phyloP scores from a whole-genome alignment of 257 asterid species.

The Solanum sitiens region DNA sequence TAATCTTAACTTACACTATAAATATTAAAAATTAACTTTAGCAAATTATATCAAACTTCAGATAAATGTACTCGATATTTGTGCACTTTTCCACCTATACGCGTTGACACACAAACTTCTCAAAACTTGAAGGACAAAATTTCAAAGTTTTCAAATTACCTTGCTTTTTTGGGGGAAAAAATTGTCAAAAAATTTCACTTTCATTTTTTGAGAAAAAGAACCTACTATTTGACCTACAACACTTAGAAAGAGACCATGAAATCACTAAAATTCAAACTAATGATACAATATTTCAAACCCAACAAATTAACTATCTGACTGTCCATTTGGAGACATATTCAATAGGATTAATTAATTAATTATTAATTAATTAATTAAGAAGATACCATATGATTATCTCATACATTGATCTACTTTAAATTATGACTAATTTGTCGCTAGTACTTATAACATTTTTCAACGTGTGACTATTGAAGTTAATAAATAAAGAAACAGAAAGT shows the following conservation, averaged over 20 bases:
- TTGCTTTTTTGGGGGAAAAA: background rate
- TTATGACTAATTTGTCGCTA: background rate
- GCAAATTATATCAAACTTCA: background rate
- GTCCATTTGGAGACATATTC: background rate
- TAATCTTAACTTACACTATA: background rate
- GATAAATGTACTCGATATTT: too few relatives aligned
- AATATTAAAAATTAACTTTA: background rate
- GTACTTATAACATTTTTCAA: background rate
- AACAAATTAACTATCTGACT: background rate
- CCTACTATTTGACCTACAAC: background rate
- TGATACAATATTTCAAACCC: background rate
- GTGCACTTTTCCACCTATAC: background rate
- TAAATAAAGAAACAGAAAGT: background rate
- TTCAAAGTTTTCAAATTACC: background rate
- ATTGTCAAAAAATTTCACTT: background rate
- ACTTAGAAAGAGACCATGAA: background rate
- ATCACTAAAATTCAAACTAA: background rate
- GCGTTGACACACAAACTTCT: background rate
- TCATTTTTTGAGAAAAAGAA: background rate
- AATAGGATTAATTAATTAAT: background rate
- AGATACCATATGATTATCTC: background rate
- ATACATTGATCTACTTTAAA: background rate
- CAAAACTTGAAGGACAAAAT: background rate
- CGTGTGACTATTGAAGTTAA: background rate
- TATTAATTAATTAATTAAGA: background rate